Conservation (phyloP, 106 monocot species). For the Dendrobium huoshanense region DNA sequence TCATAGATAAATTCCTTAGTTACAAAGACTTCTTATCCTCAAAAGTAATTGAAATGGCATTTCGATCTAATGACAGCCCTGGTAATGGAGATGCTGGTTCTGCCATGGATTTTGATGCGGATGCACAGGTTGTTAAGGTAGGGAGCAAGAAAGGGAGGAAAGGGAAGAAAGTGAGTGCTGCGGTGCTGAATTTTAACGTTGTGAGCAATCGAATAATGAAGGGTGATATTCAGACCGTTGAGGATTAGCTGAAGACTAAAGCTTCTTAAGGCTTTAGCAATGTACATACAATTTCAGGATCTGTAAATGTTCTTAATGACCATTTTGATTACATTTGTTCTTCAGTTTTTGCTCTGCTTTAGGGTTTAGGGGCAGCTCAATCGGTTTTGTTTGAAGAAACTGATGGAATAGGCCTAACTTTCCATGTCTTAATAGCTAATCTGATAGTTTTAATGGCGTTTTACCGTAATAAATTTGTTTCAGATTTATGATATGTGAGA, state of each 20-base stretch:
- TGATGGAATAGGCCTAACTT: too few species aligned
- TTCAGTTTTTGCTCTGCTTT: too few species aligned
- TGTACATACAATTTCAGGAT: neutral
- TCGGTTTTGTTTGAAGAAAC: too few species aligned
- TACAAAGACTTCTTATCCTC: constrained; percentile 79
- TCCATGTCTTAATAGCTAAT: too few species aligned
- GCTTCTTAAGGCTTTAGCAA: neutral
- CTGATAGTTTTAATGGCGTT: too few species aligned
- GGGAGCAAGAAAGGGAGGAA: constrained; percentile 87
- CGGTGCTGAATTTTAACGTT: constrained; percentile 48
- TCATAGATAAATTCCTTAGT: constrained; percentile 90
- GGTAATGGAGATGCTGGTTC: neutral
- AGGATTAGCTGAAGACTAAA: constrained; percentile 27
- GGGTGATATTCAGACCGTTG: neutral
- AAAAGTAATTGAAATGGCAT: constrained; percentile 75
- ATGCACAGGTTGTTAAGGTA: constrained; percentile 18
- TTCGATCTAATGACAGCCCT: constrained; percentile 19
- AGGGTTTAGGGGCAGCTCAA: too few species aligned
- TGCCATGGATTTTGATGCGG: neutral
- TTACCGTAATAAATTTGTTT: too few species aligned
- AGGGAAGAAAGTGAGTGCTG: constrained; percentile 67
- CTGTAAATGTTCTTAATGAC: neutral
- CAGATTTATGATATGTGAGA: too few species aligned
- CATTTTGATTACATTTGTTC: constrained; percentile 1
- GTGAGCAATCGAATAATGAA: too few species aligned